Conservation (phyloP, 805 yeast genomes). For the Maudiozyma serrabonitensis region DNA sequence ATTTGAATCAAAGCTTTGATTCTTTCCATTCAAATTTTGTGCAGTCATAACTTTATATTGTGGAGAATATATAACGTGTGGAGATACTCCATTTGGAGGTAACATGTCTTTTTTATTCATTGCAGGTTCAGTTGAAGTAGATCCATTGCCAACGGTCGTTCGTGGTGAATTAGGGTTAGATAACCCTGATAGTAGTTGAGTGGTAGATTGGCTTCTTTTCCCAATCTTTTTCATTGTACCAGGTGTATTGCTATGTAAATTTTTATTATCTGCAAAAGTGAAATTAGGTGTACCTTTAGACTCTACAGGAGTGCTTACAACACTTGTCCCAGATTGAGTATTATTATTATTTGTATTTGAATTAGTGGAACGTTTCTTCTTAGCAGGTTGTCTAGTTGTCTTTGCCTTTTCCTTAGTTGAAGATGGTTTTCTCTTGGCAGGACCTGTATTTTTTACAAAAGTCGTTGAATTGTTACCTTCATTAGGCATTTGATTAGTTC, state of each 20-base stretch:
- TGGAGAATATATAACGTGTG: constrained; percentile 3
- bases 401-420: background rate
- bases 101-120: constrained; percentile 3
- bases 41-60: constrained; percentile 1
- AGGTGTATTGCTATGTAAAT: background rate
- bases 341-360: background rate
- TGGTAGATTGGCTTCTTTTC: background rate
- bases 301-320: constrained; percentile 1
- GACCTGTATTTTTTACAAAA: background rate
- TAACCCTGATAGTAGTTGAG: background rate
- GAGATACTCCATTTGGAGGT: constrained; percentile 5
- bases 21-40: background rate
- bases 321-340: background rate
- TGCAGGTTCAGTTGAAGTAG: background rate
- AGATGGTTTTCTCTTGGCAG: background rate
- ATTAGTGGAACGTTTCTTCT: constrained; percentile 1
- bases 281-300: constrained; percentile 1
- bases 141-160: background rate
- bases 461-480: background rate
- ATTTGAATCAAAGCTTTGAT: background rate
- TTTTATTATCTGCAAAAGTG: constrained; percentile 2
- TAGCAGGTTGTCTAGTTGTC: background rate
- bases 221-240: background rate
- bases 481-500: background rate
- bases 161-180: constrained; percentile 2